Percentiles rank a stretch among this genome's conserved stretches.
Conservation (phyloP, 2,329 filamentous ascomycete species). For the Claviceps pusilla region DNA sequence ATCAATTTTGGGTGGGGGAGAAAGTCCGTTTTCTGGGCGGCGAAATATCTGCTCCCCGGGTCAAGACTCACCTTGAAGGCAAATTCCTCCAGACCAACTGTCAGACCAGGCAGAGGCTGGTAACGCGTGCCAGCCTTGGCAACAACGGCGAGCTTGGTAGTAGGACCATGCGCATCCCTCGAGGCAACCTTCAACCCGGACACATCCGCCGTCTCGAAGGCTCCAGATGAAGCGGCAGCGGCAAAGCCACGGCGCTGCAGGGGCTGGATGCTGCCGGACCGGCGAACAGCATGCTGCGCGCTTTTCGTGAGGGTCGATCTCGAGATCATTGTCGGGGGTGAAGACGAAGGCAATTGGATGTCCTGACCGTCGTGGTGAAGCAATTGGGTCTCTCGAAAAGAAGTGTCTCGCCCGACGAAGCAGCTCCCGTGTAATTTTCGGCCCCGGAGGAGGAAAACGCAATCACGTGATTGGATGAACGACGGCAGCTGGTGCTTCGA, state of each 20-base stretch:
- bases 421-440: slow-evolving; percentile 31
- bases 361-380: slow-evolving; percentile 26
- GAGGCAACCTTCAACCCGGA: slow-evolving; percentile 84
- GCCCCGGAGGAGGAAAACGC: slow-evolving; percentile 14
- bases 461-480: slow-evolving; percentile 22
- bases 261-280: slow-evolving; percentile 41
- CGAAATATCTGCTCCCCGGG: slow-evolving; percentile 3
- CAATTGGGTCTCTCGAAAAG: slow-evolving; percentile 24
- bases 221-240: slow-evolving; percentile 51
- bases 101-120: slow-evolving; percentile 76
- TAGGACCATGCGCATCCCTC: slow-evolving; percentile 76
- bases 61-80: slow-evolving; percentile 67
- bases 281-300: slow-evolving; percentile 42
- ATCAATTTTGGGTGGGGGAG: not conserved
- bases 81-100: slow-evolving; percentile 83
- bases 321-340: slow-evolving; percentile 46
- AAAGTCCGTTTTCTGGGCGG: not conserved
- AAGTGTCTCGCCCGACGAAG: slow-evolving; percentile 25
- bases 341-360: slow-evolving; percentile 41
- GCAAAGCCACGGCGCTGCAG: slow-evolving; percentile 40
- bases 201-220: slow-evolving; percentile 76
- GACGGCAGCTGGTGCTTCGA: not conserved
- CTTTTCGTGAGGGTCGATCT: slow-evolving; percentile 44
- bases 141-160: slow-evolving; percentile 80
- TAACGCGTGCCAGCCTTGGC: slow-evolving; percentile 90